These are phyloP conservation scores for Buxus sempervirens DNA, from an alignment of 164 flowering plant genomes.

Conservation along the genomic window DNA sequence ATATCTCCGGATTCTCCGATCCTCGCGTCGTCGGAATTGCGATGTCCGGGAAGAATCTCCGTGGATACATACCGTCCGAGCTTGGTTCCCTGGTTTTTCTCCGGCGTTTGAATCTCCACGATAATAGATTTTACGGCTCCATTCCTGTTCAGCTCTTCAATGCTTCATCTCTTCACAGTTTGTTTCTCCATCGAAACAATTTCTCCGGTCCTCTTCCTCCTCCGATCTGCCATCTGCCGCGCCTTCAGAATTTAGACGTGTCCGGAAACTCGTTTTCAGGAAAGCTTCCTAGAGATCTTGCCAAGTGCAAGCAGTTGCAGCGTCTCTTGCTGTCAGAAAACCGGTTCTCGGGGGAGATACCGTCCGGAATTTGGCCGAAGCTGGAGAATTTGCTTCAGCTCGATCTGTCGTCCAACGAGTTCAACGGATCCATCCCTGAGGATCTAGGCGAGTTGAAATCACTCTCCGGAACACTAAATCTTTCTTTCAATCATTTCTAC, in stretches of 20 bases:
- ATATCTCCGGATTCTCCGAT: slow-evolving; percentile 39
- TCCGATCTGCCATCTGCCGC: slow-evolving; percentile 53
- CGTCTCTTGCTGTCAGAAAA: slow-evolving; percentile 55
- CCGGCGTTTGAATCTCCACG: slow-evolving; percentile 80
- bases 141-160: slow-evolving; percentile 73
- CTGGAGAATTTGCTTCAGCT: slow-evolving; percentile 53
- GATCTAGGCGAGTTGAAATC: slow-evolving; percentile 69
- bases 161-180: slow-evolving; percentile 74
- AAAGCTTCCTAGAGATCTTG: slow-evolving; percentile 29
- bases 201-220: slow-evolving; percentile 72
- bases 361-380: slow-evolving; percentile 58
- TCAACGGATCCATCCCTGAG: slow-evolving; percentile 61
- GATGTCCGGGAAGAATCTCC: slow-evolving; percentile 54
- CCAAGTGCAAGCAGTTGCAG: slow-evolving; percentile 61
- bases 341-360: slow-evolving; percentile 60
- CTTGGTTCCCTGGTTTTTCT: slow-evolving; percentile 58
- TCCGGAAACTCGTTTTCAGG: slow-evolving; percentile 74
- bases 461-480: slow-evolving; percentile 64
- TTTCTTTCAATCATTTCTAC: slow-evolving; percentile 66
- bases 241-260: slow-evolving; percentile 75
- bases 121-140: slow-evolving; percentile 58
- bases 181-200: slow-evolving; percentile 70
- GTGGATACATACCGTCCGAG: slow-evolving; percentile 82
- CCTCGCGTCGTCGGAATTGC: slow-evolving; percentile 78
- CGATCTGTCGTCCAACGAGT: slow-evolving; percentile 63